Evolutionary conservation across 805 yeast species (phyloP).

Genomic region (Teunomyces aglyptinius): DNA sequence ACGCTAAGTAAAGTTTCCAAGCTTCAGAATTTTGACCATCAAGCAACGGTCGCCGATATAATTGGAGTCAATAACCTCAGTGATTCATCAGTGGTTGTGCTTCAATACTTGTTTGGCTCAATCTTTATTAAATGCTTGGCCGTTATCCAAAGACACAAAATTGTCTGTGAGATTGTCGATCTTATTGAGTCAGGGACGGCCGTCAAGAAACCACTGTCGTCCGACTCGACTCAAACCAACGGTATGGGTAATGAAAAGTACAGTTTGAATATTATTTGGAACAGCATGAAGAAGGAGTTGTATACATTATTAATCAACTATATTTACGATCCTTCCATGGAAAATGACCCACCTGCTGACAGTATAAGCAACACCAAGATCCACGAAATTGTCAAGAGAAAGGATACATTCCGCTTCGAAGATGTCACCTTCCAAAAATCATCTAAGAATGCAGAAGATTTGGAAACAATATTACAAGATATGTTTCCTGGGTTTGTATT

Average conservation of each 20-base stretch:
- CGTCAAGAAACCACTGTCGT: constrained; percentile 5
- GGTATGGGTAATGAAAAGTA: not conserved
- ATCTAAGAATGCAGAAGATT: constrained; percentile 26
- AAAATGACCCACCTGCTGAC: constrained; percentile 6
- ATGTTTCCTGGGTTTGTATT: constrained; percentile 68
- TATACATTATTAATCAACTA: constrained; percentile 31
- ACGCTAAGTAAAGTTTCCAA: constrained; percentile 28
- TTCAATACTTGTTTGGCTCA: constrained; percentile 69
- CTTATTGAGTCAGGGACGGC: constrained; percentile 23
- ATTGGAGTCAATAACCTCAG: constrained; percentile 32
- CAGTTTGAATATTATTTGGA: constrained; percentile 28
- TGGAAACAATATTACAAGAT: constrained; percentile 45
- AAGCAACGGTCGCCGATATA: constrained; percentile 15
- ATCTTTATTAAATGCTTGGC: constrained; percentile 63
- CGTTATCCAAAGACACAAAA: constrained; percentile 68
- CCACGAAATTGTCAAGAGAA: constrained; percentile 22
- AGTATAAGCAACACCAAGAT: constrained; percentile 13
- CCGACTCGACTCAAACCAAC: constrained; percentile 5
- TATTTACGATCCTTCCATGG: constrained; percentile 21
- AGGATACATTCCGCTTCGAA: constrained; percentile 30
- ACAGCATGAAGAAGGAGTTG: constrained; percentile 31
- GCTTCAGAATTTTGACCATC: constrained; percentile 28
- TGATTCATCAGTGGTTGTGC: constrained; percentile 51
- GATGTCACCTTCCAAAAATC: constrained; percentile 24
- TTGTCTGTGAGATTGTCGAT: constrained; percentile 56